Evolutionary conservation across 495 filamentous ascomycete species (phyloP), one percentile per base, ranked within the genome.

Genomic region (Letharia columbiana): DNA sequence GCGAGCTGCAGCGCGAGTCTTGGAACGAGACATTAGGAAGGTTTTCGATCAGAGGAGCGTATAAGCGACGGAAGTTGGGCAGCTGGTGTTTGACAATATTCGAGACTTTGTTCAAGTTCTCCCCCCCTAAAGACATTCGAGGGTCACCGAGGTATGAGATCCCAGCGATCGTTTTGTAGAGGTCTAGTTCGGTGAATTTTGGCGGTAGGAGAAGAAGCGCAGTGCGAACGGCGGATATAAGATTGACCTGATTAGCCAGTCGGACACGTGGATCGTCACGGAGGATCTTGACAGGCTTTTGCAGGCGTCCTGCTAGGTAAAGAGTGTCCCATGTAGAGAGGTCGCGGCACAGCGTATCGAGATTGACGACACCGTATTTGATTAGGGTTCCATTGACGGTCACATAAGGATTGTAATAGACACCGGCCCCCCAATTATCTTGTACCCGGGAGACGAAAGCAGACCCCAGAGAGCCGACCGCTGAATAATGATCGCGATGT

Each of bases 251-350:
- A 74, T 98, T 97, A 8, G 94, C 90, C 31, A 96, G 81, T 23
- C 92, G 90, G 44, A 98, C 90, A 61, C 86, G 85, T 3, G 95
- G 89, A 71, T 98, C 91, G 70, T 98, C 94, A 31, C 92, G 88
- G 8, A 98, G 83, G 70, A 98, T 98, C 77, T 98, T 97, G 70
- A 98, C 94, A 2, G 94, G 94, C 73, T 98, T 98, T 42, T 98
- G 94, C 52, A 98, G 78, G 50, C 94, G 90, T 2, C 94, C 94
- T 33, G 94, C 94, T 37, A 98, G 82, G 74, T 98, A 98, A 50
- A 98, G 78, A 0, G 90, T 96, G 62, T 92, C 85, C 94, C 94
- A 98, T 68, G 90, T 82, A 28, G 83, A 87, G 60, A 98, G 82
- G 73, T 98, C 94, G 28, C 78, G 81, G 70, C 88, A 90, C n/a